A percentile compares a stretch with the other conserved stretches of the same genome.
phyloP scores from a whole-genome alignment of 78 protist species.

The Chrysochromulina parva region DNA sequence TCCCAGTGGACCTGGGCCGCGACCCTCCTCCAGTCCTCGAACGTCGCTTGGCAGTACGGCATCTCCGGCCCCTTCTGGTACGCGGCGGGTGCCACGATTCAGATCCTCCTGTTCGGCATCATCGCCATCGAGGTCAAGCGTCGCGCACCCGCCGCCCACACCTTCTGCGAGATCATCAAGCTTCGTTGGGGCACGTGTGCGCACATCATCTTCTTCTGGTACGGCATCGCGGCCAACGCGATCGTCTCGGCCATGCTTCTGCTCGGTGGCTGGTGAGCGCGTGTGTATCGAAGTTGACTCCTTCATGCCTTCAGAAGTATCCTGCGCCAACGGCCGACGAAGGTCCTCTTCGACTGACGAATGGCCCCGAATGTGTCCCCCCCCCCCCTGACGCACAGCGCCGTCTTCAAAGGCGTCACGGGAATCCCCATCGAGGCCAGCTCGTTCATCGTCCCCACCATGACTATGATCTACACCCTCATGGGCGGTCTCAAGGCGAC shows the following conservation, averaged over 20 bases:
- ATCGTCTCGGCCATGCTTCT: conserved; percentile 45
- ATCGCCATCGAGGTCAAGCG: conserved; percentile 31
- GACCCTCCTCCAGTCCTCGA: conserved; percentile 46
- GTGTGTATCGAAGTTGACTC: too few species aligned
- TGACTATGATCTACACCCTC: conserved; percentile 19
- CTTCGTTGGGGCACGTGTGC: conserved; percentile 22
- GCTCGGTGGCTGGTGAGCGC: conserved; percentile 18
- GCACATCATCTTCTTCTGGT: conserved; percentile 29
- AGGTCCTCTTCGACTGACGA: too few species aligned
- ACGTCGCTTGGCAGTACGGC: conserved; percentile 39
- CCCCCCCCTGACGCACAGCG: not conserved
- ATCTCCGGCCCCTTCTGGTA: conserved; percentile 61
- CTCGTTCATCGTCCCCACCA: conserved; percentile 13
- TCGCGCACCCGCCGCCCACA: conserved; percentile 24
- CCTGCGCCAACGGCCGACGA: too few species aligned
- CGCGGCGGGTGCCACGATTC: conserved; percentile 49
- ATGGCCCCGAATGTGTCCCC: too few species aligned
- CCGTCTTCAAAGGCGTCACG: not conserved
- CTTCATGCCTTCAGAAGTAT: too few species aligned
- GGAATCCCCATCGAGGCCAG: not conserved
- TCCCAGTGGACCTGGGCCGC: conserved; percentile 60
- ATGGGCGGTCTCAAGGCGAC: conserved; percentile 16
- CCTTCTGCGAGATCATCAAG: conserved; percentile 23
- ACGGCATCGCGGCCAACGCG: conserved; percentile 1
- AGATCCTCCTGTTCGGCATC: conserved; percentile 48